phyloP scores from a whole-genome alignment of 345 rosid species.

The Pseudoturritis turrita region DNA sequence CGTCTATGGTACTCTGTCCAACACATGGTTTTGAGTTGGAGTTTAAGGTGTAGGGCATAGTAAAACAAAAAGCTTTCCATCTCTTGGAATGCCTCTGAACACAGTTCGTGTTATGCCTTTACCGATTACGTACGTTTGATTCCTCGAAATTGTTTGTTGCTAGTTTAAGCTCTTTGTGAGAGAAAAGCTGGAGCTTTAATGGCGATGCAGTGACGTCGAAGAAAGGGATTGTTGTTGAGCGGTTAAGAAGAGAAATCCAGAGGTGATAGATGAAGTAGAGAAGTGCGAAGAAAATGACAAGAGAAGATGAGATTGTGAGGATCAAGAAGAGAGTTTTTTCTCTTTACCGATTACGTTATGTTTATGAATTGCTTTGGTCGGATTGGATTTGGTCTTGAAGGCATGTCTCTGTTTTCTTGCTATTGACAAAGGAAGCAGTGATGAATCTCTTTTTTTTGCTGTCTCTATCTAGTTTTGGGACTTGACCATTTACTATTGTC shows the following conservation, averaged over 20 bases:
- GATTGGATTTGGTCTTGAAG: slow-evolving; percentile 51
- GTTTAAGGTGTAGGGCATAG: too few species aligned
- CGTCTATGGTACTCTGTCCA: too few species aligned
- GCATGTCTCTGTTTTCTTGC: slow-evolving; percentile 36
- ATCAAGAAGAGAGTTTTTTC: slow-evolving; percentile 53
- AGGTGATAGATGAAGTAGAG: slow-evolving; percentile 72
- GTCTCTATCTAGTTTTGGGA: too few species aligned
- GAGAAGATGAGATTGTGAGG: slow-evolving; percentile 58
- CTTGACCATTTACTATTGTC: too few species aligned
- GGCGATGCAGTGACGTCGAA: too few species aligned
- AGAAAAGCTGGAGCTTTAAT: slow-evolving; percentile 56
- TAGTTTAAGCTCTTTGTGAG: slow-evolving; percentile 59
- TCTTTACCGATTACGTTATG: too few species aligned
- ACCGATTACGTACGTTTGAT: slow-evolving; percentile 58
- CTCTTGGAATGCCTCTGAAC: too few species aligned
- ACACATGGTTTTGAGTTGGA: too few species aligned
- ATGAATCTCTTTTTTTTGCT: too few species aligned
- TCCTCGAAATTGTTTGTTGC: slow-evolving; percentile 67
- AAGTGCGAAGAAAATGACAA: slow-evolving; percentile 51
- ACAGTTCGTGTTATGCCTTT: too few species aligned
- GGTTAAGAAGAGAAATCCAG: slow-evolving; percentile 46
- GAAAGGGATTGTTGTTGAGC: slow-evolving; percentile 65
- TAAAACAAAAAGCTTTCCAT: too few species aligned
- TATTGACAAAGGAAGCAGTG: too few species aligned
- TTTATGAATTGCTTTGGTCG: slow-evolving; percentile 31